Evolutionary conservation across 2,329 filamentous ascomycete genomes (phyloP).

Genomic region (Harringtonia aguacate): DNA sequence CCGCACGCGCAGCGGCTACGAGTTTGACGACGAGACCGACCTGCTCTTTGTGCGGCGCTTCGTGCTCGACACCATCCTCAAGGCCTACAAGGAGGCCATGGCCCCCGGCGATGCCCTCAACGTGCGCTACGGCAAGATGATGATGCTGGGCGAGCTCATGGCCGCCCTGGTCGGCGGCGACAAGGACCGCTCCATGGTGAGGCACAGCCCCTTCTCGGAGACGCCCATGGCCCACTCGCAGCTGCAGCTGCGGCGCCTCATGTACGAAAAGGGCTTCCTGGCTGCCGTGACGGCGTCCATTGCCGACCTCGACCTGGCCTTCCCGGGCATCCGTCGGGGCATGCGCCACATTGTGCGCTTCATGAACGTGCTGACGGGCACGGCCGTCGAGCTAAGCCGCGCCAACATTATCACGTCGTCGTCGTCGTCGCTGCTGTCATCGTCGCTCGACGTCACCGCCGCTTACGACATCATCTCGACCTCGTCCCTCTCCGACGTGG

Average conservation of each 20-base stretch:
- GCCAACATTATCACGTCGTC: constrained; percentile 55
- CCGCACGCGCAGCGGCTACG: constrained; percentile 44
- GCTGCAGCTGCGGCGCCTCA: constrained; percentile 78
- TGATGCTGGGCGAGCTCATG: constrained; percentile 85
- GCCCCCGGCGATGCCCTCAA: constrained; percentile 71
- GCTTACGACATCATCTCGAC: constrained; percentile 83
- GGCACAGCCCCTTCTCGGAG: constrained; percentile 15
- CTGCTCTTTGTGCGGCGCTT: constrained; percentile 90
- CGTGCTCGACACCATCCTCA: constrained; percentile 84
- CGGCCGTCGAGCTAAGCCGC: constrained; percentile 77
- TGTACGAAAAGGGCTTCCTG: constrained; percentile 98
- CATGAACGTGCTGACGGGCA: constrained; percentile 75
- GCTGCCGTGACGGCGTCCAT: constrained; percentile 82
- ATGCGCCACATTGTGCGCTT: constrained; percentile 95
- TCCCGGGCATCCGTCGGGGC: constrained; percentile 82
- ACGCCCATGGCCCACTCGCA: constrained; percentile 45
- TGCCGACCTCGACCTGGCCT: constrained; percentile 90
- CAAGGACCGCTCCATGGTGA: constrained; percentile 51
- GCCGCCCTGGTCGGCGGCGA: constrained; percentile 81
- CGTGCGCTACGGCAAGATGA: constrained; percentile 74
- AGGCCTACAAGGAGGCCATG: constrained; percentile 82
- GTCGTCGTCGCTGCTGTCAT: too few relatives aligned
- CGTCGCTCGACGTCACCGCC: constrained; percentile 54
- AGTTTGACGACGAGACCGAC: constrained; percentile 68
- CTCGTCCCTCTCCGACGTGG: constrained; percentile 80